Evolutionary conservation across 805 yeast species (phyloP).

Genomic region (Metschnikowia anglica): DNA sequence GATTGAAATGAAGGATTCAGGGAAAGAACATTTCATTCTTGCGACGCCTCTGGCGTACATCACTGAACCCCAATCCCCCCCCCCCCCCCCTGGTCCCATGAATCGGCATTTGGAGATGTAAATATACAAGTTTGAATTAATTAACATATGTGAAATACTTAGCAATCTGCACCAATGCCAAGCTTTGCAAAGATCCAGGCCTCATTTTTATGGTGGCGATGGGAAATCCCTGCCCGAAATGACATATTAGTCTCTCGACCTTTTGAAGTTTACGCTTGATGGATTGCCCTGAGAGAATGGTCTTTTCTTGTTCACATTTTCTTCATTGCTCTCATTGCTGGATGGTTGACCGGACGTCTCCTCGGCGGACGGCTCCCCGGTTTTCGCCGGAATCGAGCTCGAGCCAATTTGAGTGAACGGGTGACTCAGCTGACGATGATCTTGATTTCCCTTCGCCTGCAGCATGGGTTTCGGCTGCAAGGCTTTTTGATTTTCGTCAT

Average conservation of each 20-base stretch:
- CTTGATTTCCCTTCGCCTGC: not conserved
- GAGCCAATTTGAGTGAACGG: not conserved
- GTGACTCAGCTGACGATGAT: not conserved
- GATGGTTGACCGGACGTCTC: not conserved
- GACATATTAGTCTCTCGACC: conserved; percentile 6
- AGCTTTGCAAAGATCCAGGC: no score
- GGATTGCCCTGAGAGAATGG: conserved; percentile 5
- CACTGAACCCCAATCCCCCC: no score
- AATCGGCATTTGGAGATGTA: not conserved
- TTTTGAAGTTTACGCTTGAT: conserved; percentile 7
- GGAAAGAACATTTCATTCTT: not conserved
- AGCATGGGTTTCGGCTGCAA: not conserved
- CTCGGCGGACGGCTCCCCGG: not conserved
- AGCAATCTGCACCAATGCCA: no score
- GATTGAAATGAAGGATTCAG: not conserved
- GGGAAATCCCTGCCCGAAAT: not conserved
- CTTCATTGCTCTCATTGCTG: not conserved
- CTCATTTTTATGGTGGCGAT: no score
- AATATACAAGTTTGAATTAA: not conserved
- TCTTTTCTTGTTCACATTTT: conserved; percentile 4
- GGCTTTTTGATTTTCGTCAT: not conserved
- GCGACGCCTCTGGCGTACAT: no score
- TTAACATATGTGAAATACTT: no score
- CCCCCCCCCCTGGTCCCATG: no score
- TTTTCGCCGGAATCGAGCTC: not conserved